Evolutionary conservation across 108 stramenopile species (phyloP).

Genomic region (Cyclotella distinguenda): DNA sequence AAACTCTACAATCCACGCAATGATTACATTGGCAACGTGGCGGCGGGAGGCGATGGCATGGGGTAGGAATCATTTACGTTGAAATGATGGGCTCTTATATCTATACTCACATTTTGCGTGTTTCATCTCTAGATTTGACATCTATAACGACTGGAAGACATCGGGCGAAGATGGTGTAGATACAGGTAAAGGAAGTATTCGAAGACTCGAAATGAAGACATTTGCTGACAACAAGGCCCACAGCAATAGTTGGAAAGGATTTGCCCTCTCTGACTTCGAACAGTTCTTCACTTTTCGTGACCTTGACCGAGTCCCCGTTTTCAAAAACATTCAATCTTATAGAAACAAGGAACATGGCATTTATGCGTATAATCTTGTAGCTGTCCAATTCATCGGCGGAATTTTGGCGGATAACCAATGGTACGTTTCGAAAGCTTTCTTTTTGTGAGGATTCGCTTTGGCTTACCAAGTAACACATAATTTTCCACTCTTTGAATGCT

Average conservation of each 20-base stretch:
- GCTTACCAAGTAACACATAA: no score
- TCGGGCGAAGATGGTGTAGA: slow-evolving; percentile 9
- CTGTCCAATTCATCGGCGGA: slow-evolving; percentile 30
- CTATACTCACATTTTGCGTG: neutral
- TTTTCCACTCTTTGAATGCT: neutral
- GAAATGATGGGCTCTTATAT: neutral
- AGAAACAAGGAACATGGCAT: slow-evolving; percentile 41
- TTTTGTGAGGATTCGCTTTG: neutral
- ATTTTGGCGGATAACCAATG: slow-evolving; percentile 37
- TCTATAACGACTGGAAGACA: slow-evolving; percentile 15
- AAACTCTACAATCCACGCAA: slow-evolving; percentile 18
- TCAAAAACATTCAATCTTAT: slow-evolving; percentile 33
- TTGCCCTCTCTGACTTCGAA: slow-evolving; percentile 23
- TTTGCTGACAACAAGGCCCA: slow-evolving; percentile 44
- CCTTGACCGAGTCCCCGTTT: slow-evolving; percentile 16
- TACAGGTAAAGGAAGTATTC: slow-evolving; percentile 10
- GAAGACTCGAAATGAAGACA: slow-evolving; percentile 23
- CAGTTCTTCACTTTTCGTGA: slow-evolving; percentile 33
- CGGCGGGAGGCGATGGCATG: slow-evolving; percentile 34
- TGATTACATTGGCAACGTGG: slow-evolving; percentile 46
- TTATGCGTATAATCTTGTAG: slow-evolving; percentile 19
- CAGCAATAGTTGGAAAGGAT: slow-evolving; percentile 34
- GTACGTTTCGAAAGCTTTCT: neutral
- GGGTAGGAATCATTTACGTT: slow-evolving; percentile 28
- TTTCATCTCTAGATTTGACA: slow-evolving; percentile 4